Base-by-base conservation (phyloP, 2,329 filamentous ascomycete species). In the Ophiostoma piceae region DNA sequence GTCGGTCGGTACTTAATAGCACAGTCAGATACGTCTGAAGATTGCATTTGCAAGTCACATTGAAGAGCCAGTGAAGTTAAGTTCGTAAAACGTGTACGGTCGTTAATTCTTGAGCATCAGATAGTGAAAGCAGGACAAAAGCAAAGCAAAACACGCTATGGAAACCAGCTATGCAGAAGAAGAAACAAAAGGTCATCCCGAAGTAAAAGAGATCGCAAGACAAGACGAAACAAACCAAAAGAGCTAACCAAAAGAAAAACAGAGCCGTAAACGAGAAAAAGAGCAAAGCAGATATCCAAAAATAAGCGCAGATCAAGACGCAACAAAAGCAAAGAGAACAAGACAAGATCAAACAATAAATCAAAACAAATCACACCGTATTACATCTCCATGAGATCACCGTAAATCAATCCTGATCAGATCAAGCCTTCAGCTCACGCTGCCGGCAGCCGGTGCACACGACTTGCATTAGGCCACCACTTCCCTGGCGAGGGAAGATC, bases 371-470 rank as follows among this genome's bases (percentile, higher is more conserved):
- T 12, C 35, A n/a, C 60, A 41, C 35, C 32, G n/a, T 19, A 32
- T 62, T 62, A 62, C 57, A 62, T 32, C 57, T 16, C 57, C 26
- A 35, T 26, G 14, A 22, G 37, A 43, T n/a, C 41, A n/a, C 57
- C 60, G 16, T 47, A 7, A 29, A 43, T 47, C 39, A 41, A 14
- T 35, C 35, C 35, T 35, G 12, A 41, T 41, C 51, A 1, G 2
- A 11, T 26, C 72, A 82, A 69, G 78, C 81, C 80, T 89, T 90
- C 74, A 89, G 79, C 77, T 89, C 86, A 73, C 80, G 81, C 74
- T 84, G 81, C 73, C 87, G 84, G 76, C 88, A 90, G 12, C 76
- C 77, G n/a, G 86, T 88, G 77, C 88, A 90, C 72, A 88, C 78
- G 26, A 89, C 84, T 66, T 85, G 79, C 71, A 80, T 82, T 67